Evolutionary conservation across 2,329 filamentous ascomycete genomes (phyloP), one percentile per base, ranked within the genome.

Genomic region (Chalara sp.): DNA sequence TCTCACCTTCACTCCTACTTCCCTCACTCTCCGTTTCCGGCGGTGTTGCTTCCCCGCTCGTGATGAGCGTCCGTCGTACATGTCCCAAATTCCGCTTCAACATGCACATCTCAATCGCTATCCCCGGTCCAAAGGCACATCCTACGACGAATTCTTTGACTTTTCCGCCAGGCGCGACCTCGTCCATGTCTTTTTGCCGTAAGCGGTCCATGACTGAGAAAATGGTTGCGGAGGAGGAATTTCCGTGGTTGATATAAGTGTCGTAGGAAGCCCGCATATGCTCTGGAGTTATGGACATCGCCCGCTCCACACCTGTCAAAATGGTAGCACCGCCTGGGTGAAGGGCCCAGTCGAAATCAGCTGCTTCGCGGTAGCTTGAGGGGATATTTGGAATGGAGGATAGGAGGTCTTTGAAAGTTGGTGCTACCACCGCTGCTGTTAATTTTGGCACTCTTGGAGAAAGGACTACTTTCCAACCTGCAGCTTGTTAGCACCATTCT

Each of bases 281-380:
- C 58, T 84, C 78, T 0, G 81, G 68, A 0, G 72, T 73, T 44
- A 87, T 75, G 5, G 68, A 64, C 71, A 88, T 73, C 1, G 70
- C 72, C 41, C 70, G 70, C 63, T 86, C 79, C 1, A 84, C 80
- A 0, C 82, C 81, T 0, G 80, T 74, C 2, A 88, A 69, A 41
- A 88, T 85, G 1, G 82, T 81, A 1, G 80, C 73, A 13, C 84
- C 84, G 5, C 84, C 84, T 0, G 84, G 84, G 58, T 88, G 84
- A 62, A 88, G 76, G 1, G 83, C 84, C 84, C 84, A 88, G 69
- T 88, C 84, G 56, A 86, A 86, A 53, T 84, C 78, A 0, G 71
- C 64, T 0, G 83, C 70, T 0, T 63, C 56, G n/a, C 65, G 61
- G 58, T 76, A 76, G 6, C 65, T 59, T 5, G 64, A 60, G 1